Percentiles rank a stretch among this genome's conserved stretches.
Conservation (phyloP, 176 grass and related monocot genomes). For the Cenchrus purpureus region DNA sequence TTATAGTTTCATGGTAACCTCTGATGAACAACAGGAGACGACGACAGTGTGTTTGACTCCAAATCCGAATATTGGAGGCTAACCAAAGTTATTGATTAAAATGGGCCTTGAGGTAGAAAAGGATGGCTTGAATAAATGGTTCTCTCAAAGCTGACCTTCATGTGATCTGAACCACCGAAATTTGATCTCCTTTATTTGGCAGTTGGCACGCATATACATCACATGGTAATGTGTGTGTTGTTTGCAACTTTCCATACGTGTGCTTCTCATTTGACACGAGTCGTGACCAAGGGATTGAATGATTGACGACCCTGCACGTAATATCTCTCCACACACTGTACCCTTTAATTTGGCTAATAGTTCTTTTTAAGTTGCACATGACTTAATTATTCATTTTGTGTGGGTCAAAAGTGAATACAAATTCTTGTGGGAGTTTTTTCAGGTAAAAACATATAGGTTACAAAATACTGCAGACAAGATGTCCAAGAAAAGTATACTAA, state of each 20-base stretch:
- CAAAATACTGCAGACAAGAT: neutral
- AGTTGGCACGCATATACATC: neutral
- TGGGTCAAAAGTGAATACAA: too few relatives aligned
- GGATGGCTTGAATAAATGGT: slow-evolving; percentile 30
- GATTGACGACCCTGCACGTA: neutral
- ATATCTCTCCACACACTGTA: neutral
- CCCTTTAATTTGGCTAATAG: neutral
- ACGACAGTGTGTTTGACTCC: neutral
- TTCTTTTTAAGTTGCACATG: neutral
- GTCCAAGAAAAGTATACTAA: too few relatives aligned
- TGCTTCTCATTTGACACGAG: slow-evolving; percentile 12
- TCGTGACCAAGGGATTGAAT: neutral
- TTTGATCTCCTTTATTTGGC: slow-evolving; percentile 24
- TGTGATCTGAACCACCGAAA: slow-evolving; percentile 12
- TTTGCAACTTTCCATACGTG: neutral
- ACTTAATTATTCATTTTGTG: neutral
- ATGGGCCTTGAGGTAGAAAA: slow-evolving; percentile 10
- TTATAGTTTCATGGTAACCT: neutral
- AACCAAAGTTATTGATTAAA: slow-evolving; percentile 29
- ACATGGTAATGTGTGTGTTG: neutral
- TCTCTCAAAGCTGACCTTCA: slow-evolving; percentile 17
- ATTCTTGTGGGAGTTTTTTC: neutral
- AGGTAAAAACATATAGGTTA: neutral
- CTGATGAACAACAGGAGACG: neutral
- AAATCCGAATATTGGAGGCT: neutral